Percentiles rank a stretch among this genome's conserved stretches.
Conservation (phyloP, 2,329 filamentous ascomycete species). For the Beauveria australis region DNA sequence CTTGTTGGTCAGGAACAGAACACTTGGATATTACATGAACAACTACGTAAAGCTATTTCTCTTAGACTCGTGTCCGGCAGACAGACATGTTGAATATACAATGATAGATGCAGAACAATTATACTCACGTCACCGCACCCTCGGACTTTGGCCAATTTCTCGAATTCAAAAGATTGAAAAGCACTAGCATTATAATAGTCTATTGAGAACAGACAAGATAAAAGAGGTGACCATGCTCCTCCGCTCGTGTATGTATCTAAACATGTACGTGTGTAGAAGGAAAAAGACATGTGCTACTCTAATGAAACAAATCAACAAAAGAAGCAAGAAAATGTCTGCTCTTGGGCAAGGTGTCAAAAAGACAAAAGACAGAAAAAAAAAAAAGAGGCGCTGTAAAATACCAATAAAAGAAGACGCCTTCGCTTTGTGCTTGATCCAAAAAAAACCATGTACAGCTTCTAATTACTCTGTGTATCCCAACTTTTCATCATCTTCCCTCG, state of each 20-base stretch:
- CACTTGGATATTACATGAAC: not conserved
- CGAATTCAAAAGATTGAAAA: not conserved
- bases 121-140: too few relatives aligned
- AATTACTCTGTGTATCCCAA: not conserved
- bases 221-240: not conserved
- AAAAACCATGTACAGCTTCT: not conserved
- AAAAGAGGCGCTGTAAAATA: not conserved
- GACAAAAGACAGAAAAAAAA: not conserved
- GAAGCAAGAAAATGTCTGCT: not conserved
- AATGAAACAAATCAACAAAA: not conserved
- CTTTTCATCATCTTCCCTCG: not conserved
- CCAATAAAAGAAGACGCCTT: not conserved
- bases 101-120: not conserved
- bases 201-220: too few relatives aligned
- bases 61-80: not conserved
- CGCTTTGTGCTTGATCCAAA: not conserved
- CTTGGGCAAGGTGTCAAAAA: not conserved
- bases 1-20: constrained; percentile 6
- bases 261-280: not conserved
- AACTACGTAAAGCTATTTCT: too few relatives aligned
- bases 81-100: not conserved
- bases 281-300: not conserved
- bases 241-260: not conserved
- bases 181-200: not conserved
- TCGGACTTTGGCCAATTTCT: too few relatives aligned